phyloP scores from a whole-genome alignment of 306 rosid genomes.

The Dryas octopetala region DNA sequence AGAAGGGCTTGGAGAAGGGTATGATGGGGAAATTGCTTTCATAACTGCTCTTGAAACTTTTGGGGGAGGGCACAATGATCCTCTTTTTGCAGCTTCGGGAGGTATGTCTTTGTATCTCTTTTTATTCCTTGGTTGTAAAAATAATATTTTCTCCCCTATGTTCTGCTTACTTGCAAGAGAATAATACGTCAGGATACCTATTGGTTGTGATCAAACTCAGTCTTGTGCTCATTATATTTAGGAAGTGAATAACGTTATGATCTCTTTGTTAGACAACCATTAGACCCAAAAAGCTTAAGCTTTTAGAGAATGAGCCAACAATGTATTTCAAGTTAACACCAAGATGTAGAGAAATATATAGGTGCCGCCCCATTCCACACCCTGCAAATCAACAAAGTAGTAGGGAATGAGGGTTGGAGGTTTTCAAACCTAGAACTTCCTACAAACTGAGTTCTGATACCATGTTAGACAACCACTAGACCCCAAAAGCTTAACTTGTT shows the following conservation, averaged over 20 bases:
- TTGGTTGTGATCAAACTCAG: neutral
- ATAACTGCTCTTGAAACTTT: slow-evolving; percentile 86
- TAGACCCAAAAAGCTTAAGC: neutral
- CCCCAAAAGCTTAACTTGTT: neutral
- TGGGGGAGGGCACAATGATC: slow-evolving; percentile 92
- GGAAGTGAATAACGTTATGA: neutral
- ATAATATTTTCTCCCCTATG: neutral
- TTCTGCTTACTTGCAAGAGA: slow-evolving; percentile 3
- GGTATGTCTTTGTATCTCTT: slow-evolving; percentile 39
- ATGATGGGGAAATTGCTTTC: slow-evolving; percentile 96
- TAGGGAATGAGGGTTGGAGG: neutral
- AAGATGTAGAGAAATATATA: neutral
- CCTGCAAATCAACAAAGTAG: neutral
- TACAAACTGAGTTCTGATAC: too few relatives aligned
- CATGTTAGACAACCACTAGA: too few relatives aligned
- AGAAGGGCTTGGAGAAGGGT: slow-evolving; percentile 95
- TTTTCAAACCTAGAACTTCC: neutral
- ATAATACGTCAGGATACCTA: neutral
- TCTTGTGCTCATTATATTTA: slow-evolving; percentile 7
- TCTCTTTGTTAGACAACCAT: neutral
- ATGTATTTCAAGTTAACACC: neutral
- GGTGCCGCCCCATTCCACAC: neutral
- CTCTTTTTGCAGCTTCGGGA: slow-evolving; percentile 87
- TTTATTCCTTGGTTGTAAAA: slow-evolving; percentile 6
- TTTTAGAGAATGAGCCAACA: neutral